Base-by-base conservation (phyloP, 768 basidiomycete species). In the Rhodotorula diobovata region DNA sequence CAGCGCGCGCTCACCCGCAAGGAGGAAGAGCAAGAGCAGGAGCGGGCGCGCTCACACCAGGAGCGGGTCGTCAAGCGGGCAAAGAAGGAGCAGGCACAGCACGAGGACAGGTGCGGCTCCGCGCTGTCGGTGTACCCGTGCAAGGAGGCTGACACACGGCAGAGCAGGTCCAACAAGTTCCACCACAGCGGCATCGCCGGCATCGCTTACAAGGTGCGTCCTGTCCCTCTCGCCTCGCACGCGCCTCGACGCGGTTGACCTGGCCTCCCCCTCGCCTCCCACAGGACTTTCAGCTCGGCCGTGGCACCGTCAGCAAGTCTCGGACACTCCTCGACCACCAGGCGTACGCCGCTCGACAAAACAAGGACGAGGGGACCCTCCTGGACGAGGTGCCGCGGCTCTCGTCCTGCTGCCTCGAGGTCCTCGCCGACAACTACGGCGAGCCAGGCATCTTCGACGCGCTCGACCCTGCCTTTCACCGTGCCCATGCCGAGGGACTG, bases 211-310 rank as follows among this genome's bases (percentile, higher is more conserved):
- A 55, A 50, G 41, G 70, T 71, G 8, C 34, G 64, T n/a, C n/a
- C n/a, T n/a, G n/a, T n/a, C n/a, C n/a, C 35, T 28, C 32, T 25
- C 23, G 3, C n/a, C 14, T 21, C 28, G 21, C 11, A 41, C 56
- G 61, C 37, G n/a, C 34, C 60, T 62, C 60, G 60, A 43, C 68
- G 68, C 62, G 68, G 50, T 46, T 56, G 37, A 37, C 21, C 14
- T 21, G n/a, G n/a, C 41, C 15, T 11, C 8, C 32, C 20, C 8
- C 34, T 34, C 37, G 2, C 43, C n/a, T 4, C 12, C 20, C 6
- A 20, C 61, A 71, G 70, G 70, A 71, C 57, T 67, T 45, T 30
- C 60, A 50, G 32, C 61, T 71, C 14, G 70, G 70, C 35, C 55
- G 56, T 0, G 63, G 61, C 6, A 30, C 10, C 5, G 10, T 23